phyloP scores from a whole-genome alignment of 1,284 basidiomycete genomes.

The Ceratobasidium sp. region DNA sequence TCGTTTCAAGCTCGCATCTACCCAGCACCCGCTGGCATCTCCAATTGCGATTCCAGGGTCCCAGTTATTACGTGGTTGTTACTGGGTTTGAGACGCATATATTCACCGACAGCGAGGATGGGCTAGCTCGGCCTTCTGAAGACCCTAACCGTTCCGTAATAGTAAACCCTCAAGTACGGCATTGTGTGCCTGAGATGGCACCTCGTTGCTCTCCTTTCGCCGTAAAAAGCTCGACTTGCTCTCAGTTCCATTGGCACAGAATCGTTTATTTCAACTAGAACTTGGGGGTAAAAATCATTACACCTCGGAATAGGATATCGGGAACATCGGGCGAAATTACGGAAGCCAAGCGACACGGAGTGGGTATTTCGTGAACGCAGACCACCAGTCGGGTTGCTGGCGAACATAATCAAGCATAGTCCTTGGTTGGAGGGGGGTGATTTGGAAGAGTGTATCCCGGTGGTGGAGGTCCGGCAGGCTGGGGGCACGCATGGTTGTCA shows the following conservation, averaged over 20 bases:
- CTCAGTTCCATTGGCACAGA: background rate
- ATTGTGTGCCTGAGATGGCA: no score
- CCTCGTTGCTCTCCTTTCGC: no score
- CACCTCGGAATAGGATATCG: background rate
- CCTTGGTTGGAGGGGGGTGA: conserved; percentile 39
- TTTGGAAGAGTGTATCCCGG: conserved; percentile 28
- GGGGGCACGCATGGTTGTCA: background rate
- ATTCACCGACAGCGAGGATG: no score
- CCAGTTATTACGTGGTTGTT: no score
- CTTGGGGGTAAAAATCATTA: conserved; percentile 11
- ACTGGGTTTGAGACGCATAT: no score
- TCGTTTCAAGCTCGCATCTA: no score
- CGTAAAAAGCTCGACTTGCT: no score
- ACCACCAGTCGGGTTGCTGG: background rate
- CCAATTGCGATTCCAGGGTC: no score
- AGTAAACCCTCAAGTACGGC: no score
- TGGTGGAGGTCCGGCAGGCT: conserved; percentile 37
- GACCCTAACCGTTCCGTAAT: no score
- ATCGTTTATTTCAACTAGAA: background rate
- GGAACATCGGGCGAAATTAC: conserved; percentile 17
- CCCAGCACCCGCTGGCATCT: no score
- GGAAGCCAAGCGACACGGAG: conserved; percentile 19
- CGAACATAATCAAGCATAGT: conserved; percentile 4
- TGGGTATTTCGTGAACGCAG: conserved; percentile 10
- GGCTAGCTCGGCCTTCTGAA: no score